phyloP scores from a whole-genome alignment of 331 rosid species.

The Malus hybrid region DNA sequence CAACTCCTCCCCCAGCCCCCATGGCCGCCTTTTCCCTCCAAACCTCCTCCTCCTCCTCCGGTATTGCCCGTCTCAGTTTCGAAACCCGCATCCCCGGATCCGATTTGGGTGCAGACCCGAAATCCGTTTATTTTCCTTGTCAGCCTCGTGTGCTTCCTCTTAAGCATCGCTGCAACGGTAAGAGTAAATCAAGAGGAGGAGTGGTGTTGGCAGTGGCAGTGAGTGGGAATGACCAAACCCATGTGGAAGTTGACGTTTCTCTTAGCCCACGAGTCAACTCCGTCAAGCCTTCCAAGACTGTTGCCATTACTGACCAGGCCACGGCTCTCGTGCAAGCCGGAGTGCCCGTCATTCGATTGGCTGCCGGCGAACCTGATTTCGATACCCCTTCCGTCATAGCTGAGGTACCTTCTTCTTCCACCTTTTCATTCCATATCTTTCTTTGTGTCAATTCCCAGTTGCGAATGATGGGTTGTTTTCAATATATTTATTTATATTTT shows the following conservation, averaged over 20 bases:
- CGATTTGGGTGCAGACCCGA: conserved; percentile 9
- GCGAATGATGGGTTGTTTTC: neutral
- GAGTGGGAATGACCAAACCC: conserved; percentile 12
- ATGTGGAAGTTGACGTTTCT: conserved; percentile 35
- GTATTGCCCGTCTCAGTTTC: conserved; percentile 2
- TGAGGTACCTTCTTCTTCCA: conserved; percentile 36
- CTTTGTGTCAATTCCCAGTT: neutral
- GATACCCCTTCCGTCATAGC: conserved; percentile 65
- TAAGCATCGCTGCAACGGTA: neutral
- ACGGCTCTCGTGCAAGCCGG: conserved; percentile 78
- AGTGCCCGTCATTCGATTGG: conserved; percentile 64
- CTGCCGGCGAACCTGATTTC: conserved; percentile 90
- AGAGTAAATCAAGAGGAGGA: neutral
- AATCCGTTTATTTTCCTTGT: conserved; percentile 30
- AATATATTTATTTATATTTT: neutral
- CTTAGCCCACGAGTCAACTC: conserved; percentile 76
- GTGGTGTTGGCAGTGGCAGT: conserved; percentile 13
- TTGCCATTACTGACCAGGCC: conserved; percentile 74
- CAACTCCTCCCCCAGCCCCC: neutral
- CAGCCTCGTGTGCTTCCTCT: conserved; percentile 11
- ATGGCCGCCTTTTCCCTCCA: conserved; percentile 32
- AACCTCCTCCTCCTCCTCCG: conserved; percentile 6
- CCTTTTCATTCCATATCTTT: neutral
- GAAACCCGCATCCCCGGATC: conserved; percentile 9
- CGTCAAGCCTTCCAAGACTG: conserved; percentile 70